These are phyloP conservation scores for Aspergillus haitiensis DNA, from an alignment of 495 filamentous ascomycete genomes.

Conservation along the genomic window DNA sequence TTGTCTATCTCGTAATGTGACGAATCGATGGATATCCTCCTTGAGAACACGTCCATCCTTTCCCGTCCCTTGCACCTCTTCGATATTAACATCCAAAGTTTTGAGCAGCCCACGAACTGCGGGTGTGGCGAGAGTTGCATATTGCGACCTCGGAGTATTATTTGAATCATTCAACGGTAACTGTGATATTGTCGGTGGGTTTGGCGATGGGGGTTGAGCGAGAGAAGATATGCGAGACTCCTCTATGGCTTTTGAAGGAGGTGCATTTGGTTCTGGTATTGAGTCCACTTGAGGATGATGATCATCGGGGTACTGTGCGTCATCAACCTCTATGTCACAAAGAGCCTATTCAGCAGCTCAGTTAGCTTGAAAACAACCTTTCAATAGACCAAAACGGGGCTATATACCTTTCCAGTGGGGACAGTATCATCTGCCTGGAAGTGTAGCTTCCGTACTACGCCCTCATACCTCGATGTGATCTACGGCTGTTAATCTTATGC, in stretches of 20 bases:
- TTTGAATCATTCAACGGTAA: background rate
- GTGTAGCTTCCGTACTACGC: conserved; percentile 93
- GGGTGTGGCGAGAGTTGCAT: conserved; percentile 79
- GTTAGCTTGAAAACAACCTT: conserved; percentile 13
- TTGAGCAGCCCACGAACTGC: conserved; percentile 88
- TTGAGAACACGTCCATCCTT: conserved; percentile 91
- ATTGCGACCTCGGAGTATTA: conserved; percentile 43
- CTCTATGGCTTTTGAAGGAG: conserved; percentile 17
- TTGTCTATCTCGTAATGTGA: conserved; percentile 34
- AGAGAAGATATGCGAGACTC: conserved; percentile 21
- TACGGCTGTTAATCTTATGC: conserved; percentile 30
- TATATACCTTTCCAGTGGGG: conserved; percentile 72
- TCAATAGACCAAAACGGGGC: background rate
- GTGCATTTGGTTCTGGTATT: conserved; percentile 29
- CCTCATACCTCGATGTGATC: conserved; percentile 93
- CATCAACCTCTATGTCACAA: conserved; percentile 58
- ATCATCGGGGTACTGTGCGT: conserved; percentile 59
- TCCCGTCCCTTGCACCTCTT: conserved; percentile 77
- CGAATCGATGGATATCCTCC: conserved; percentile 84
- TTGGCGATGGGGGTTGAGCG: conserved; percentile 20
- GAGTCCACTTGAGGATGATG: conserved; percentile 43
- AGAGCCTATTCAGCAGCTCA: conserved; percentile 37
- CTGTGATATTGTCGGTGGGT: conserved; percentile 10
- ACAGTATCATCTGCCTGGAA: conserved; percentile 97
- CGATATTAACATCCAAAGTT: conserved; percentile 71